These are phyloP conservation scores for Mucor circinelloides DNA, from an alignment of 371 early-diverging fungal species.

Conservation along the genomic window DNA sequence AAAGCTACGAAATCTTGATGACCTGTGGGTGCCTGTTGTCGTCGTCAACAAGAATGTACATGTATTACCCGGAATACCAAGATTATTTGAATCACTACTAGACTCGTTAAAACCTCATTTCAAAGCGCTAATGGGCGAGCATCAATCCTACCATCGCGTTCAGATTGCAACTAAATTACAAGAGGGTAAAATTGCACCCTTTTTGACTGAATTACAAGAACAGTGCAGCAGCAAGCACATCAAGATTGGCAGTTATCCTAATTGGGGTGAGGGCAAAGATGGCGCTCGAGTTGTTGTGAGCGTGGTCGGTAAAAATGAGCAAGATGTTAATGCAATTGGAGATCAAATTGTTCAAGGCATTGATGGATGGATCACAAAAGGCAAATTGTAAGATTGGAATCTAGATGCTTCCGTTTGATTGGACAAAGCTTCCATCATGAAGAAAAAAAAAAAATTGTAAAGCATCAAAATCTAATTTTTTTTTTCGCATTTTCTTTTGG, in stretches of 20 bases:
- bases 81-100: slow-evolving; percentile 60
- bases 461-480: background rate
- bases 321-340: slow-evolving; percentile 25
- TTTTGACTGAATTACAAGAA: slow-evolving; percentile 52
- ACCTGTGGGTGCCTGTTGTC: slow-evolving; percentile 76
- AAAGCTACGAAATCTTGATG: slow-evolving; percentile 45
- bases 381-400: slow-evolving; percentile 7
- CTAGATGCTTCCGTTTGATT: slow-evolving; percentile 1
- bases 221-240: slow-evolving; percentile 36
- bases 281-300: slow-evolving; percentile 52
- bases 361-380: slow-evolving; percentile 21
- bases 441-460: background rate
- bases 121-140: slow-evolving; percentile 16
- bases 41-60: slow-evolving; percentile 67
- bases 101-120: slow-evolving; percentile 36
- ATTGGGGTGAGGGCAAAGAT: slow-evolving; percentile 45
- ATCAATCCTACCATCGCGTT: slow-evolving; percentile 45
- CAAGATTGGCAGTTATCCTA: slow-evolving; percentile 74
- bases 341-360: slow-evolving; percentile 19
- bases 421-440: background rate
- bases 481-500: background rate
- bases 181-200: slow-evolving; percentile 63
- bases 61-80: slow-evolving; percentile 75
- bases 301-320: slow-evolving; percentile 51
- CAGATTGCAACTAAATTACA: slow-evolving; percentile 56